A percentile compares a stretch with the other conserved stretches of the same genome.
These are phyloP conservation scores for Rhynchosporium secalis DNA, from an alignment of 2,329 filamentous ascomycete genomes.

Conservation along the genomic window DNA sequence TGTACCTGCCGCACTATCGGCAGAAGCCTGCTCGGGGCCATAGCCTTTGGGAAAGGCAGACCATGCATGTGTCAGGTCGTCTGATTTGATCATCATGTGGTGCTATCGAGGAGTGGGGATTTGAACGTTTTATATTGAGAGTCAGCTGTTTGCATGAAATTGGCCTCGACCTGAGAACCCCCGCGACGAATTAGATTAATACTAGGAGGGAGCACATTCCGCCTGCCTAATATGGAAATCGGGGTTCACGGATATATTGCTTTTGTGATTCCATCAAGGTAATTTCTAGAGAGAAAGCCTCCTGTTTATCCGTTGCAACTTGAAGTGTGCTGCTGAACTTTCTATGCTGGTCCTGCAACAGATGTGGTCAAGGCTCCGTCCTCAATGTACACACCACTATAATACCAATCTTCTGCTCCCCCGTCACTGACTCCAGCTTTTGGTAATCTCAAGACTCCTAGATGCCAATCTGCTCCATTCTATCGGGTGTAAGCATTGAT, in stretches of 20 bases:
- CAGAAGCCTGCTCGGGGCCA: background rate
- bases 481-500: background rate
- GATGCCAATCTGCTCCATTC: constrained; percentile 71
- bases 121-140: constrained; percentile 13
- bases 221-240: constrained; percentile 13
- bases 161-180: background rate
- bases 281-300: background rate
- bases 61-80: background rate
- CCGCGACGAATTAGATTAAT: constrained; percentile 4
- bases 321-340: background rate
- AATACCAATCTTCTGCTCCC: constrained; percentile 63
- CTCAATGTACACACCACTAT: constrained; percentile 70
- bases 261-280: background rate
- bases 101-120: constrained; percentile 8
- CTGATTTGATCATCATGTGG: constrained; percentile 10
- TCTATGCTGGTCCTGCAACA: constrained; percentile 37
- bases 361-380: constrained; percentile 47
- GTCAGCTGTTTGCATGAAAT: constrained; percentile 8
- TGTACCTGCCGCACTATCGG: constrained; percentile 15
- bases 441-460: constrained; percentile 67
- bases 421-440: constrained; percentile 50
- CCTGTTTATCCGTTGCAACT: constrained; percentile 8
- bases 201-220: constrained; percentile 4
- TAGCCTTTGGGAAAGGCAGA: background rate
- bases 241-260: constrained; percentile 5